Conservation (phyloP, 1,284 basidiomycete species). For the Neolentinus lepideus region DNA sequence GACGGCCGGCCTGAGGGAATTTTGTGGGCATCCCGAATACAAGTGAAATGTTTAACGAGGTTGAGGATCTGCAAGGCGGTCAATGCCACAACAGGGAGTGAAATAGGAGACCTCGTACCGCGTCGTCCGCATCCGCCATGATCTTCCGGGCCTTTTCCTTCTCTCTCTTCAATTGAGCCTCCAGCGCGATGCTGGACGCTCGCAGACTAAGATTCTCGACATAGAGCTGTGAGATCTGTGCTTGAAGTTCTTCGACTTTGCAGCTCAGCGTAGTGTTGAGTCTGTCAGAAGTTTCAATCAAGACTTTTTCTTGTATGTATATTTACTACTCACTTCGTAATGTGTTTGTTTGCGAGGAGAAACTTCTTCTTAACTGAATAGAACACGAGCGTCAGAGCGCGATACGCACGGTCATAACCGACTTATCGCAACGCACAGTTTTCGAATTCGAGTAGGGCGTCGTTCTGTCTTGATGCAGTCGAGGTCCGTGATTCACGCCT, state of each 20-base stretch:
- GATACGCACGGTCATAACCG: constrained; percentile 6
- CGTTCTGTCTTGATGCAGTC: constrained; percentile 56
- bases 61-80: constrained; percentile 39
- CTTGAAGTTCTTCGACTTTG: constrained; percentile 76
- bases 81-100: not conserved
- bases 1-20: constrained; percentile 25
- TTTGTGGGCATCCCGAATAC: constrained; percentile 54
- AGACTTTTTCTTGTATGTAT: not conserved
- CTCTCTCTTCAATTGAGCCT: constrained; percentile 69
- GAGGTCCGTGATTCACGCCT: constrained; percentile 74
- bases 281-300: constrained; percentile 31
- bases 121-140: constrained; percentile 63
- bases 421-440: constrained; percentile 48
- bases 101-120: constrained; percentile 38
- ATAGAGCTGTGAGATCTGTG: constrained; percentile 70
- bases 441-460: constrained; percentile 76
- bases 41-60: constrained; percentile 58
- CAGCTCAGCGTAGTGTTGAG: constrained; percentile 78
- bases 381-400: constrained; percentile 12
- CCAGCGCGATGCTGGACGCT: constrained; percentile 69
- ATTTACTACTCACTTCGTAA: constrained; percentile 56
- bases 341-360: constrained; percentile 81
- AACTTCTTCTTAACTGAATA: constrained; percentile 81
- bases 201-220: constrained; percentile 76
- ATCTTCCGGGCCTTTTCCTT: constrained; percentile 66